These are phyloP conservation scores for Neurospora crassa DNA, from an alignment of 2,329 filamentous ascomycete genomes.

Conservation along the genomic window DNA sequence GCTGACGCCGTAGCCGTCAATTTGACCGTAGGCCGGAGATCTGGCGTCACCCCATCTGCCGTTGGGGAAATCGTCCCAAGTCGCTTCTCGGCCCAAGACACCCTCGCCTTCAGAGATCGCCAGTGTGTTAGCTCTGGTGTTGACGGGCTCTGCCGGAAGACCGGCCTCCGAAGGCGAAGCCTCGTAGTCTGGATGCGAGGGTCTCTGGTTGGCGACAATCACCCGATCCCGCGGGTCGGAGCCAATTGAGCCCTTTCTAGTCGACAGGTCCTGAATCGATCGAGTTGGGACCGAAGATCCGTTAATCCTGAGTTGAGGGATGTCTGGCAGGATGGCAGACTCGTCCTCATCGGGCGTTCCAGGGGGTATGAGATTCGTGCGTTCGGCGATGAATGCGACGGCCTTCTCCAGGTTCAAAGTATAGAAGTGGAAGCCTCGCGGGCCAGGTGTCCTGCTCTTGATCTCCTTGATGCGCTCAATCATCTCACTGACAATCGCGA, in stretches of 20 bases:
- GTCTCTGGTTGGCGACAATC: constrained; percentile 59
- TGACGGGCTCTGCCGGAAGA: constrained; percentile 62
- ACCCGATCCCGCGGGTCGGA: constrained; percentile 82
- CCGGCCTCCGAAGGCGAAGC: constrained; percentile 68
- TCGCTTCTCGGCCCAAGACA: constrained; percentile 81
- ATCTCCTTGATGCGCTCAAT: constrained; percentile 65
- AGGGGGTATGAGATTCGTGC: constrained; percentile 69
- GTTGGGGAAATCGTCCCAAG: constrained; percentile 98
- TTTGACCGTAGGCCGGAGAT: constrained; percentile 89
- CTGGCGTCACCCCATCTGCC: constrained; percentile 90
- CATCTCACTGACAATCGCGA: constrained; percentile 77
- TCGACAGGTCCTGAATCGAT: constrained; percentile 30
- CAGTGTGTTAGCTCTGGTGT: constrained; percentile 73
- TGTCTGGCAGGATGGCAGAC: constrained; percentile 34
- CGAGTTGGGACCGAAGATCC: constrained; percentile 28
- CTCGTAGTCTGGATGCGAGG: constrained; percentile 56
- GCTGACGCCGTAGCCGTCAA: constrained; percentile 96
- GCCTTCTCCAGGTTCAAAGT: constrained; percentile 94
- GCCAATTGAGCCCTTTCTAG: constrained; percentile 68
- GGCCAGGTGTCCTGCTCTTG: constrained; percentile 43
- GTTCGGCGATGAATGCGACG: constrained; percentile 84
- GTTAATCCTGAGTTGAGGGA: constrained; percentile 43
- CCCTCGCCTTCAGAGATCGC: constrained; percentile 93
- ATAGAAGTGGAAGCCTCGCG: constrained; percentile 90
- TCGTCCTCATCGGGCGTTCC: constrained; percentile 38